Evolutionary conservation across 495 filamentous ascomycete species (phyloP).

Genomic region (Chaetomium fimeti): DNA sequence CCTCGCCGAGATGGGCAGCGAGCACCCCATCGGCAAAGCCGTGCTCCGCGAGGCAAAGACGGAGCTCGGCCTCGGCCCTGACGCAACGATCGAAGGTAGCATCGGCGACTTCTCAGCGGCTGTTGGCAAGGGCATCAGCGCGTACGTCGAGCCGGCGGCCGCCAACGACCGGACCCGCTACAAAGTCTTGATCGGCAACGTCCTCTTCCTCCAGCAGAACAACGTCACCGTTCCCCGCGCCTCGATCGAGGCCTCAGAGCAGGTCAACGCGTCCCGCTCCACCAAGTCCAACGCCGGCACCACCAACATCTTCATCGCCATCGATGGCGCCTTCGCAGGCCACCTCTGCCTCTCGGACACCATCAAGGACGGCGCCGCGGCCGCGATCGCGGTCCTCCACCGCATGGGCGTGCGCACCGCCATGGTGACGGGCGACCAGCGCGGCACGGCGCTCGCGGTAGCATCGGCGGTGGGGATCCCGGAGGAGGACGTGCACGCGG

Average conservation of each 20-base stretch:
- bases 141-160: conserved; percentile 72
- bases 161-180: conserved; percentile 65
- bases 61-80: conserved; percentile 67
- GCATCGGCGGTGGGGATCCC: conserved; percentile 82
- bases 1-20: conserved; percentile 87
- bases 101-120: conserved; percentile 79
- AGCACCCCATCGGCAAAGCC: conserved; percentile 91
- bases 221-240: conserved; percentile 63
- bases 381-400: conserved; percentile 77
- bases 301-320: conserved; percentile 87
- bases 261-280: conserved; percentile 50
- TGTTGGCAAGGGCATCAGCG: conserved; percentile 83
- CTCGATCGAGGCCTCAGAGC: conserved; percentile 55
- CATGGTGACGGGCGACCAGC: conserved; percentile 92
- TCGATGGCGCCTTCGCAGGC: conserved; percentile 76
- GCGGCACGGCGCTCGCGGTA: conserved; percentile 74
- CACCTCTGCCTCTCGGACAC: conserved; percentile 82
- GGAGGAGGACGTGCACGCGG: conserved; percentile 69
- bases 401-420: conserved; percentile 81
- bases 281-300: conserved; percentile 57
- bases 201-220: conserved; percentile 67
- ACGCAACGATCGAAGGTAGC: conserved; percentile 75
- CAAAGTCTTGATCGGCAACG: conserved; percentile 79
- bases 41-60: conserved; percentile 70
- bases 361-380: conserved; percentile 82